Conservation (phyloP, 73 alveolate species). For the Blepharisma japonicum region DNA sequence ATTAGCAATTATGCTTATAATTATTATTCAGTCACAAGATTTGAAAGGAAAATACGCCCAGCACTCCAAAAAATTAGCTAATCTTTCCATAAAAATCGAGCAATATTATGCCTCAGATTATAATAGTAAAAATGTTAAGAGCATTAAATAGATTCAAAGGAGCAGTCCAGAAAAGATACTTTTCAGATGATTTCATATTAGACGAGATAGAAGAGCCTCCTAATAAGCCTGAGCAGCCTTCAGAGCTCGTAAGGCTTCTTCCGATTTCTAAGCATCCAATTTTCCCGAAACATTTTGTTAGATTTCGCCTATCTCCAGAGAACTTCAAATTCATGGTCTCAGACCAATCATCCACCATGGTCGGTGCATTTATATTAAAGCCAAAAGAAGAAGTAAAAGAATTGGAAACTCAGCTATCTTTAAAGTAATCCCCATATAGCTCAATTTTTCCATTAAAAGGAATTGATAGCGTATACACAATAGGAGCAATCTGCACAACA, state of each 20-base stretch:
- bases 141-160: too few species aligned
- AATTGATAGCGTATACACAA: not conserved
- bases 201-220: conserved; percentile 5
- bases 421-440: not conserved
- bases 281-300: conserved; percentile 21
- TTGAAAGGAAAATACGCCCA: too few species aligned
- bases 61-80: too few species aligned
- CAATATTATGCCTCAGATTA: too few species aligned
- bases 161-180: not conserved
- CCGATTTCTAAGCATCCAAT: conserved; percentile 32
- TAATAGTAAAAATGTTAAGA: too few species aligned
- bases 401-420: not conserved
- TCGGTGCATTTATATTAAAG: conserved; percentile 27
- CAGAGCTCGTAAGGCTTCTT: conserved; percentile 14
- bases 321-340: conserved; percentile 21
- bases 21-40: too few species aligned
- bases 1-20: too few species aligned
- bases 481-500: conserved; percentile 8
- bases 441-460: conserved; percentile 14
- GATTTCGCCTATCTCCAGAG: not conserved
- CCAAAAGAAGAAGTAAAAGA: conserved; percentile 29
- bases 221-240: not conserved
- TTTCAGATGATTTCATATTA: conserved; percentile 21
- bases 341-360: not conserved
- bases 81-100: too few species aligned